Base-by-base conservation (phyloP, 73 alveolate genomes). In the Paramecium tetraurelia region DNA sequence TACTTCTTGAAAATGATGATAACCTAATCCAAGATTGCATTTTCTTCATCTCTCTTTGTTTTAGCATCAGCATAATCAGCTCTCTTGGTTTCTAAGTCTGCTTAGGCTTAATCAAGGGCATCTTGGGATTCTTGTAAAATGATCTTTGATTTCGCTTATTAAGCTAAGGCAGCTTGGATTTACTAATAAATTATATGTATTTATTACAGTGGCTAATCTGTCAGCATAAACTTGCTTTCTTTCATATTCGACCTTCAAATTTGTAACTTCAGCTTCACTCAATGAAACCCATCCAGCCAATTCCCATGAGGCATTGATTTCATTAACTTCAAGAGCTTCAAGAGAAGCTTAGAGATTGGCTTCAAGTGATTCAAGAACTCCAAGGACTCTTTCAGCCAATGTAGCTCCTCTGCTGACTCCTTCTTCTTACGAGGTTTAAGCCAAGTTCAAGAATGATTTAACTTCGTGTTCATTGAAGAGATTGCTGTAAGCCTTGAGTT, bases 261-360 rank as follows among this genome's bases (percentile, higher is more conserved):
- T 75, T 33, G 22, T 38, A 36, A 75, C 48, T 75, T 75, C 87
- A 3, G 87, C 87, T 75, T 75, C 87, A 36, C 68, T 36, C 24
- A 75, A 75, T 36, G 87, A 75, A 33, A 75, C 87, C 87, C 87
- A 75, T 36, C 87, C 87, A 35, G 87, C 87, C 18, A 75, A 40
- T 75, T 75, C 87, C 87, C 87, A 75, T 33, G 87, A 29, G 14
- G 87, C 87, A n/a, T 75, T 75, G 0, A 75, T 75, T 75, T 75
- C 87, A 24, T 75, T 75, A 0, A 33, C 33, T 40, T 75, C 59
- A 10, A 75, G 40, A 44, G 41, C 48, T 11, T 75, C 59, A 21
- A 75, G 59, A 3, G 87, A 75, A 16, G 36, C 87, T 29, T 75
- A 14, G 38, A 75, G 38, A 12, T 75, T 40, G 5, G 57, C 4